A percentile compares a stretch with the other conserved stretches of the same genome.
Conservation (phyloP, 129 eudicot genomes). For the Helianthus annuus region DNA sequence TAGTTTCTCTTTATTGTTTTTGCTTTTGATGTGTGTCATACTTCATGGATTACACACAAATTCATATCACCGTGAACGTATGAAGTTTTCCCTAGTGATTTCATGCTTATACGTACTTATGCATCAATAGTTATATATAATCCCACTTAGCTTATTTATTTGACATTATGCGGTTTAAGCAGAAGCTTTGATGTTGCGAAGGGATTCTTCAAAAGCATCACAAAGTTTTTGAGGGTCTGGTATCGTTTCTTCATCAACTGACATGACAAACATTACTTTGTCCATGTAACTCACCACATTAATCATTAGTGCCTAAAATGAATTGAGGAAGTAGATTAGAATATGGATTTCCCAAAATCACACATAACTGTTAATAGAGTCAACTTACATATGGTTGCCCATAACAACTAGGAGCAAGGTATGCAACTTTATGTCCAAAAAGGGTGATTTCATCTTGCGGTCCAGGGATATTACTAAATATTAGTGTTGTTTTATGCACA, state of each 20-base stretch:
- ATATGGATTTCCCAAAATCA: neutral
- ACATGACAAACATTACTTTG: conserved; percentile 31
- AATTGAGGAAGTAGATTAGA: neutral
- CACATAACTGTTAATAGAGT: neutral
- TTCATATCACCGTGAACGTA: too few species aligned
- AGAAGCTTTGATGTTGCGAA: conserved; percentile 22
- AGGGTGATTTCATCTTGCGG: conserved; percentile 34
- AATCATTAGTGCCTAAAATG: conserved; percentile 40
- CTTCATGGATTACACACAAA: too few species aligned
- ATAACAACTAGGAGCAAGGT: conserved; percentile 39
- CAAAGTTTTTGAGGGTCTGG: conserved; percentile 27
- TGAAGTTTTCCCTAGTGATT: too few species aligned
- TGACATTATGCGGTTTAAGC: neutral
- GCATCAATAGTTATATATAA: neutral
- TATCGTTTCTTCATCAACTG: conserved; percentile 41
- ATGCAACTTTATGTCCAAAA: conserved; percentile 36
- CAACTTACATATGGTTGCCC: conserved; percentile 36
- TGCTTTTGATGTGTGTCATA: too few species aligned
- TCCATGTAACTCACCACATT: conserved; percentile 39
- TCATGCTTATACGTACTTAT: neutral
- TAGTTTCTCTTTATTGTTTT: too few species aligned
- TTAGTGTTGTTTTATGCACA: conserved; percentile 32
- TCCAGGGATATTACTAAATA: conserved; percentile 42
- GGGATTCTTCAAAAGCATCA: conserved; percentile 35
- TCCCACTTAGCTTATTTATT: neutral